Conservation (phyloP, 208 protist species). For the Strigomonas culicis region DNA sequence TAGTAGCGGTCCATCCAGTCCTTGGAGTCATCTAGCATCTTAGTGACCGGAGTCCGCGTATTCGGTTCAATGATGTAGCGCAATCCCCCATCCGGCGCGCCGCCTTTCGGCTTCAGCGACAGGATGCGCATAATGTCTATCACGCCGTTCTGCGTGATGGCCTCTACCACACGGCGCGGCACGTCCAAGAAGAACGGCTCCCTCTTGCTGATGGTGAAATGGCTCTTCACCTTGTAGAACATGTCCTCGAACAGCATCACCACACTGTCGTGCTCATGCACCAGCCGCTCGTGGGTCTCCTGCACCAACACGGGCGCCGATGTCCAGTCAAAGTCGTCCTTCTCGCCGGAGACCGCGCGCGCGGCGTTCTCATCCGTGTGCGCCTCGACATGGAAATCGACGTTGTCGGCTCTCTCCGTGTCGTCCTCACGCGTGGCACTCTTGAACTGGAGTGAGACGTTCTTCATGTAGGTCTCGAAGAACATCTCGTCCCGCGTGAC, state of each 20-base stretch:
- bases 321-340: conserved; percentile 32
- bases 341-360: conserved; percentile 9
- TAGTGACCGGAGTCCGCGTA: conserved; percentile 22
- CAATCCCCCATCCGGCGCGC: conserved; percentile 11
- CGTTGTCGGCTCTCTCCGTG: conserved; percentile 5
- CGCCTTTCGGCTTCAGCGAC: conserved; percentile 11
- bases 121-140: conserved; percentile 34
- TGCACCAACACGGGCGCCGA: conserved; percentile 22
- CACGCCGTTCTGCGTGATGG: conserved; percentile 18
- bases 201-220: conserved; percentile 40
- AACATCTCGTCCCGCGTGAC: conserved; percentile 76
- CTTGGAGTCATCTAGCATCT: conserved; percentile 21
- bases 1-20: conserved; percentile 22
- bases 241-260: conserved; percentile 51
- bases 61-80: conserved; percentile 23
- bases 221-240: conserved; percentile 72
- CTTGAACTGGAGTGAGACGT: conserved; percentile 16
- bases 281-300: conserved; percentile 43
- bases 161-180: conserved; percentile 12
- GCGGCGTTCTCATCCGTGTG: conserved; percentile 7
- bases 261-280: conserved; percentile 36
- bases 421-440: conserved; percentile 15
- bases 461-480: conserved; percentile 72
- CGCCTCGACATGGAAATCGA: conserved; percentile 1
- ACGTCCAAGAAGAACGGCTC: conserved; percentile 42